Evolutionary conservation across 345 rosid species (phyloP).

Genomic region (Raphanus sativus): DNA sequence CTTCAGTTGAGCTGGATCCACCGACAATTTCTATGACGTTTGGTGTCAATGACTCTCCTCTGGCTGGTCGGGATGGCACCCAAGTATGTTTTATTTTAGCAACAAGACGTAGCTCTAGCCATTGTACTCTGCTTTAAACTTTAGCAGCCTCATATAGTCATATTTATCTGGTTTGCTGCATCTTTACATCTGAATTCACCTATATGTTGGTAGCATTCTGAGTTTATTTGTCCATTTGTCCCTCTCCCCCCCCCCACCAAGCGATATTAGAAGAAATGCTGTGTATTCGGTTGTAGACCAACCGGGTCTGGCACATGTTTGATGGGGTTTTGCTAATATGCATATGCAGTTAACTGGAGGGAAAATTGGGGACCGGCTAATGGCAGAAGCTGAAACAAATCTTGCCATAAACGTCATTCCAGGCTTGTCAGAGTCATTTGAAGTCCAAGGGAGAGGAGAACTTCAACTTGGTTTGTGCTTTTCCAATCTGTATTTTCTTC

Average conservation of each 20-base stretch:
- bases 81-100: slow-evolving; percentile 56
- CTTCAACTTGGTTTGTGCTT: slow-evolving; percentile 86
- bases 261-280: background rate
- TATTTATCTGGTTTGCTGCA: too few species aligned
- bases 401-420: slow-evolving; percentile 96
- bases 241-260: too few species aligned
- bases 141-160: slow-evolving; percentile 7
- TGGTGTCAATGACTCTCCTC: slow-evolving; percentile 94
- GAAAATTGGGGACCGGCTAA: slow-evolving; percentile 79
- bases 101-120: slow-evolving; percentile 1
- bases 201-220: background rate
- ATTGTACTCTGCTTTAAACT: slow-evolving; percentile 2
- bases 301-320: background rate
- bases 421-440: slow-evolving; percentile 78
- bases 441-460: slow-evolving; percentile 98
- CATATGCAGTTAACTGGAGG: slow-evolving; percentile 81
- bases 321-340: slow-evolving; percentile 23
- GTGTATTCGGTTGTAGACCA: slow-evolving; percentile 2
- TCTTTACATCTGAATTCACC: background rate
- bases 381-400: slow-evolving; percentile 97
- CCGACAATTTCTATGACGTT: slow-evolving; percentile 99
- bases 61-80: slow-evolving; percentile 93
- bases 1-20: slow-evolving; percentile 89
- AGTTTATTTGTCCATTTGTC: background rate
- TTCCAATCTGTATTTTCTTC: slow-evolving; percentile 18